Percentiles rank a stretch among this genome's conserved stretches.
Evolutionary conservation across 148 eudicot genomes (phyloP).

Genomic region (Amaranthus palmeri): DNA sequence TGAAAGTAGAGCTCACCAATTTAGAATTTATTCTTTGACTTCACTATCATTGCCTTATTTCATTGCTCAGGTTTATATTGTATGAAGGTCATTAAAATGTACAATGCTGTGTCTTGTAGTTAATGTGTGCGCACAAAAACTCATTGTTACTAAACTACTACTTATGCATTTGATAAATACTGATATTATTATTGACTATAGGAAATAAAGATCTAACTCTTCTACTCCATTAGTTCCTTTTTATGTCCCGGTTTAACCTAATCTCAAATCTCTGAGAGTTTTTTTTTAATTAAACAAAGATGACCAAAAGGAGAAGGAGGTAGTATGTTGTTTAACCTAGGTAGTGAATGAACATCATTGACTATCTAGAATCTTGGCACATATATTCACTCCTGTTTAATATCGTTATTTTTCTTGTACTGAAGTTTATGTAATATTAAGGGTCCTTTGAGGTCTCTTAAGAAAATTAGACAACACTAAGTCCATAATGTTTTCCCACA

Average conservation of each 20-base stretch:
- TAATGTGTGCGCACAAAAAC: no score
- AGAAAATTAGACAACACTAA: not conserved
- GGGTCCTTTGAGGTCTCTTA: not conserved
- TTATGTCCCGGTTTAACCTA: no score
- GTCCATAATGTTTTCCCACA: no score
- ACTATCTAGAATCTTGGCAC: not conserved
- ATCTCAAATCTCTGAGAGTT: no score
- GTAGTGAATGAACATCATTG: not conserved
- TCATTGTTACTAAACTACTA: no score
- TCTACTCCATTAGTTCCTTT: no score
- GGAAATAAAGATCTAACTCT: no score
- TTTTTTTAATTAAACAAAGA: no score
- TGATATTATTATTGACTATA: no score
- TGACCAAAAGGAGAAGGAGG: no score
- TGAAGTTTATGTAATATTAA: not conserved
- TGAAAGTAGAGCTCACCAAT: not conserved
- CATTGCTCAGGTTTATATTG: conserved; percentile 6
- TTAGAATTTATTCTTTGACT: not conserved
- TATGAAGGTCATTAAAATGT: not conserved
- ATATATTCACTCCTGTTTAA: not conserved
- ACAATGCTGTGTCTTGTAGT: not conserved
- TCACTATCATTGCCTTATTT: not conserved
- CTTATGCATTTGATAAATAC: no score
- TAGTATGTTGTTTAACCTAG: not conserved
- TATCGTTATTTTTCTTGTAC: not conserved